These are phyloP conservation scores for Melastoma malabathricum DNA, from an alignment of 345 rosid genomes.

Conservation along the genomic window DNA sequence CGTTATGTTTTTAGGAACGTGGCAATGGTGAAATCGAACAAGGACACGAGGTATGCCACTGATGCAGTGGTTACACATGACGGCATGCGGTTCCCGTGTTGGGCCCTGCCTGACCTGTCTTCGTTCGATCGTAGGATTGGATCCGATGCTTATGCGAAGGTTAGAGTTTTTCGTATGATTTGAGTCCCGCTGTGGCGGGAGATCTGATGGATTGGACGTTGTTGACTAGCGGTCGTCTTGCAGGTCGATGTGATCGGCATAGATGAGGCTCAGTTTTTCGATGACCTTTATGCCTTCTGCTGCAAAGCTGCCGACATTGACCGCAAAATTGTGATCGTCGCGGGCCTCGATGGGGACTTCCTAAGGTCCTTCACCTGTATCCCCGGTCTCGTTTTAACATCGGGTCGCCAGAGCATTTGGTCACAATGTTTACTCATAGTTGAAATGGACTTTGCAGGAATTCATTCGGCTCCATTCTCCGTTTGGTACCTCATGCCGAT, in stretches of 20 bases:
- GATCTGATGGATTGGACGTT: neutral
- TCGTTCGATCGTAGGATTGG: constrained; percentile 42
- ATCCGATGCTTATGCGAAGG: constrained; percentile 51
- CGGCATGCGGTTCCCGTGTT: constrained; percentile 66
- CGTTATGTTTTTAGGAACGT: constrained; percentile 33
- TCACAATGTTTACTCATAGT: neutral
- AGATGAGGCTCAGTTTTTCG: constrained; percentile 90
- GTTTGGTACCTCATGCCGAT: constrained; percentile 72
- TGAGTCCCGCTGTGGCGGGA: neutral
- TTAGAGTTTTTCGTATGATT: neutral
- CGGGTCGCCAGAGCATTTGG: no score
- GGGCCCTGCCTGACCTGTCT: constrained; percentile 64
- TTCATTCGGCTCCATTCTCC: constrained; percentile 78
- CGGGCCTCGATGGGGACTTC: constrained; percentile 89
- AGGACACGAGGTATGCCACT: constrained; percentile 58
- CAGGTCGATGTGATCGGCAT: constrained; percentile 91
- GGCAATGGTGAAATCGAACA: constrained; percentile 70
- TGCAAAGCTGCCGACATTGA: constrained; percentile 70
- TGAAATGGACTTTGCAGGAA: constrained; percentile 27
- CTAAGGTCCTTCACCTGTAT: constrained; percentile 31
- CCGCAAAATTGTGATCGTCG: constrained; percentile 58
- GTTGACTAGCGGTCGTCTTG: neutral
- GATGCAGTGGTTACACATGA: constrained; percentile 80
- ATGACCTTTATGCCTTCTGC: constrained; percentile 89
- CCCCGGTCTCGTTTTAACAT: no score